Conservation (phyloP, 1,284 basidiomycete species). For the Serendipita sp. region DNA sequence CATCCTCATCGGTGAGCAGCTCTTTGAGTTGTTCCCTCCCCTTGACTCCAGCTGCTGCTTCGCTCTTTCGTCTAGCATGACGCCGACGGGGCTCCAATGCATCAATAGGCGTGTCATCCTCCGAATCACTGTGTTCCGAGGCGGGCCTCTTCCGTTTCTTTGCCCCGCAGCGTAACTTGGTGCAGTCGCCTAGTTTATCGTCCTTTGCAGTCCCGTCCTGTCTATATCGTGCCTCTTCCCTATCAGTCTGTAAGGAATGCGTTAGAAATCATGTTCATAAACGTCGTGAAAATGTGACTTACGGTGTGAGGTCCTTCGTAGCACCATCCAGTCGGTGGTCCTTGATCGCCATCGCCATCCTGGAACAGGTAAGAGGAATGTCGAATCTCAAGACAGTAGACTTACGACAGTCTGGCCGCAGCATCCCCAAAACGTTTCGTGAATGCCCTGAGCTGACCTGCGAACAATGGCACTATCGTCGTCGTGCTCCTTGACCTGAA, state of each 20-base stretch:
- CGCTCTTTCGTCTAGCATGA: conserved; percentile 5
- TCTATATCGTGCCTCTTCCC: conserved; percentile 59
- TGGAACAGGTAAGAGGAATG: too few species aligned
- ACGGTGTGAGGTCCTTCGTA: conserved; percentile 61
- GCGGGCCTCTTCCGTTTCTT: neutral
- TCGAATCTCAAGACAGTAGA: too few species aligned
- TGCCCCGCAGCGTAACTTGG: neutral
- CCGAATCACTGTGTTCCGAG: neutral
- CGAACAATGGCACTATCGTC: conserved; percentile 14
- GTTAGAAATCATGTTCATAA: conserved; percentile 4
- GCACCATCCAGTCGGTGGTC: conserved; percentile 59
- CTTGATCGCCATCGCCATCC: conserved; percentile 60
- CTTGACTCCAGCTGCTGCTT: neutral
- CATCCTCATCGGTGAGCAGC: conserved; percentile 3
- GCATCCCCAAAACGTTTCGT: conserved; percentile 49
- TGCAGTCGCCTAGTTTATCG: conserved; percentile 36
- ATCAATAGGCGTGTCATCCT: neutral
- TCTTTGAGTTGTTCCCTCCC: neutral
- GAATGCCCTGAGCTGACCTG: conserved; percentile 23
- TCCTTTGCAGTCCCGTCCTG: conserved; percentile 51
- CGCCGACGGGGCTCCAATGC: neutral
- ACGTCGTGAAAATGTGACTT: conserved; percentile 21
- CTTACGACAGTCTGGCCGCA: conserved; percentile 41
- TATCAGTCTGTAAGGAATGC: conserved; percentile 28
- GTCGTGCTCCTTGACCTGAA: conserved; percentile 16